A percentile compares a stretch with the other conserved stretches of the same genome.
Evolutionary conservation across 2,329 filamentous ascomycete species (phyloP).

Genomic region (Alternaria sp.): DNA sequence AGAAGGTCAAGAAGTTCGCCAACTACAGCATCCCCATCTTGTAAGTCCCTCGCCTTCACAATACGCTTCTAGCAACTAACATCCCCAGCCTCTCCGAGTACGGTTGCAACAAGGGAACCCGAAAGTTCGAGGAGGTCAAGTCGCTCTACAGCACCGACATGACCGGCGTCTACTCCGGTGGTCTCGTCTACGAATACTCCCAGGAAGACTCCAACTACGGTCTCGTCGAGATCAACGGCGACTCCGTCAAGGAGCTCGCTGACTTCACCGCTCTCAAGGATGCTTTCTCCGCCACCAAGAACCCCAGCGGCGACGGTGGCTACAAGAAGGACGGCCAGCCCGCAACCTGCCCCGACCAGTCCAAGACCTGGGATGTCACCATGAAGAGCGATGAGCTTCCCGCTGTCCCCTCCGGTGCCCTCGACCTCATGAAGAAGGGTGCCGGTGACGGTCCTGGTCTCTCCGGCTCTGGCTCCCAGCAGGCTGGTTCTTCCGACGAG

Average conservation of each 20-base stretch:
- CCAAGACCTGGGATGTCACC: conserved; percentile 63
- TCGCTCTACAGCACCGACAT: conserved; percentile 84
- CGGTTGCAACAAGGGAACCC: conserved; percentile 83
- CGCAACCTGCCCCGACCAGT: conserved; percentile 61
- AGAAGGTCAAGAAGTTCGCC: conserved; percentile 86
- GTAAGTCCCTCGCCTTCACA: conserved; percentile 33
- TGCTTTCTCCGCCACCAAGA: conserved; percentile 57
- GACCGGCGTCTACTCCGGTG: conserved; percentile 90
- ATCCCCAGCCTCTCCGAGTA: conserved; percentile 78
- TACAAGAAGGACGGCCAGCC: conserved; percentile 62
- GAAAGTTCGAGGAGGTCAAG: conserved; percentile 79
- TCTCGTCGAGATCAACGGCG: conserved; percentile 70
- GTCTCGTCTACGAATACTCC: conserved; percentile 94
- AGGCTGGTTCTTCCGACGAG: conserved; percentile 54
- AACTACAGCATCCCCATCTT: conserved; percentile 90
- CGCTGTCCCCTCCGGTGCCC: conserved; percentile 61
- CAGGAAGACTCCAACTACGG: conserved; percentile 72
- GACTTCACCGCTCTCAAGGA: conserved; percentile 68
- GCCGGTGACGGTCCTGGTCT: conserved; percentile 65
- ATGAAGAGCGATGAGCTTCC: conserved; percentile 58
- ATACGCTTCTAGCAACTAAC: conserved; percentile 16
- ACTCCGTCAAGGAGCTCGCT: conserved; percentile 61
- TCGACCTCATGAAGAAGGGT: conserved; percentile 64
- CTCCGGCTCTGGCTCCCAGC: conserved; percentile 61
- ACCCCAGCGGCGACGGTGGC: conserved; percentile 63